A percentile compares a stretch with the other conserved stretches of the same genome.
Evolutionary conservation across 805 yeast species (phyloP).

Genomic region (Dipodascus albidus): DNA sequence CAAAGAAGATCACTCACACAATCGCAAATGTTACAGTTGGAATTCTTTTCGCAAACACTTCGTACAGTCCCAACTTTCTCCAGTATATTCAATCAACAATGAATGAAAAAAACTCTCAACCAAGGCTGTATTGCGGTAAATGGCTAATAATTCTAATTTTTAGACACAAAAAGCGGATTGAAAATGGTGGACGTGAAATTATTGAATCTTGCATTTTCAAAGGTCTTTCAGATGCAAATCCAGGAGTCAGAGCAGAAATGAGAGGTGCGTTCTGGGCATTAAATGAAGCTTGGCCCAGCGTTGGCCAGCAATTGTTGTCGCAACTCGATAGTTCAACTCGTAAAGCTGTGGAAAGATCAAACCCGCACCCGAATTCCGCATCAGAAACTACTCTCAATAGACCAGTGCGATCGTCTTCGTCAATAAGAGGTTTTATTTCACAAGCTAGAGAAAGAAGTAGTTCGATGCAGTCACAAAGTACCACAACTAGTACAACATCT

Average conservation of each 20-base stretch:
- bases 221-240: constrained; percentile 70
- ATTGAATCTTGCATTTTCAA: constrained; percentile 42
- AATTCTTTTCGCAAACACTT: constrained; percentile 43
- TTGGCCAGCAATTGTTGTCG: constrained; percentile 28
- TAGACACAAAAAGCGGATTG: constrained; percentile 24
- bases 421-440: not conserved
- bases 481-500: not conserved
- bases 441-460: not conserved
- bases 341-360: constrained; percentile 52
- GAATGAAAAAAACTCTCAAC: constrained; percentile 58
- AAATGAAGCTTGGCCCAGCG: constrained; percentile 39
- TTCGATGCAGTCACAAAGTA: not conserved
- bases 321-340: constrained; percentile 35
- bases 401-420: not conserved
- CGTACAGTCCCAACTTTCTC: constrained; percentile 41
- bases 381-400: not conserved
- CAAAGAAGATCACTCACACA: constrained; percentile 55
- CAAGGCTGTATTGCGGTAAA: constrained; percentile 55
- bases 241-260: constrained; percentile 65
- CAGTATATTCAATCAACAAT: constrained; percentile 40
- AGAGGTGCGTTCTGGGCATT: constrained; percentile 67
- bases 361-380: constrained; percentile 26
- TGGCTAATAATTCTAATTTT: constrained; percentile 59
- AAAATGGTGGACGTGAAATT: constrained; percentile 28
- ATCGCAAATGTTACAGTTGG: constrained; percentile 31